A percentile compares a stretch with the other conserved stretches of the same genome.
Evolutionary conservation across 148 eudicot species (phyloP).

Genomic region (Camellia japonica): DNA sequence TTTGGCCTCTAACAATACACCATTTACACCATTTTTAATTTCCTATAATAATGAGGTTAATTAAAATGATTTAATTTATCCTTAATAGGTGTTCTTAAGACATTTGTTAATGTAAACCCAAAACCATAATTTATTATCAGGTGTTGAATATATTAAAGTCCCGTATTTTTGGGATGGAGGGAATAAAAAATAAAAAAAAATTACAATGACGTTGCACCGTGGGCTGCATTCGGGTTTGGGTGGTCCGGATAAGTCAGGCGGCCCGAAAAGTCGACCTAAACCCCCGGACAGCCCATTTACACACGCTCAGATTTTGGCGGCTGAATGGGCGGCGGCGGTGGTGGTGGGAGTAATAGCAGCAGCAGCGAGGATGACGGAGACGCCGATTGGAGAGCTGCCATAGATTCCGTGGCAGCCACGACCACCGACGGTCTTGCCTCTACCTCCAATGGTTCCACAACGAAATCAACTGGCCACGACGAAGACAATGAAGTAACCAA

Average conservation of each 20-base stretch:
- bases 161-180: too few species aligned
- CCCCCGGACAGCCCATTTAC: not conserved
- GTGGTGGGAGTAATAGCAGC: slow-evolving; percentile 44
- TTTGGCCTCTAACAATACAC: too few species aligned
- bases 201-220: not conserved
- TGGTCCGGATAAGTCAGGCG: not conserved
- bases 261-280: not conserved
- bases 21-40: too few species aligned
- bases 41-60: too few species aligned
- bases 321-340: slow-evolving; percentile 24
- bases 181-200: too few species aligned
- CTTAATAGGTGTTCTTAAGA: too few species aligned
- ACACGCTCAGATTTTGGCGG: not conserved
- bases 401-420: slow-evolving; percentile 43
- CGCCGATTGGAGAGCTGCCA: slow-evolving; percentile 79
- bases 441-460: slow-evolving; percentile 6
- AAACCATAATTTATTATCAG: too few species aligned
- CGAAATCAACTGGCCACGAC: slow-evolving; percentile 11
- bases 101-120: too few species aligned
- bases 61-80: too few species aligned
- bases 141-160: too few species aligned
- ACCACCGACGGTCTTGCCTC: slow-evolving; percentile 13
- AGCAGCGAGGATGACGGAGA: slow-evolving; percentile 89
- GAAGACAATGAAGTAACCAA: slow-evolving; percentile 24
- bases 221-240: not conserved